A percentile compares a stretch with the other conserved stretches of the same genome.
Conservation (phyloP, 169 alveolate species). For the Babesia gibsoni region DNA sequence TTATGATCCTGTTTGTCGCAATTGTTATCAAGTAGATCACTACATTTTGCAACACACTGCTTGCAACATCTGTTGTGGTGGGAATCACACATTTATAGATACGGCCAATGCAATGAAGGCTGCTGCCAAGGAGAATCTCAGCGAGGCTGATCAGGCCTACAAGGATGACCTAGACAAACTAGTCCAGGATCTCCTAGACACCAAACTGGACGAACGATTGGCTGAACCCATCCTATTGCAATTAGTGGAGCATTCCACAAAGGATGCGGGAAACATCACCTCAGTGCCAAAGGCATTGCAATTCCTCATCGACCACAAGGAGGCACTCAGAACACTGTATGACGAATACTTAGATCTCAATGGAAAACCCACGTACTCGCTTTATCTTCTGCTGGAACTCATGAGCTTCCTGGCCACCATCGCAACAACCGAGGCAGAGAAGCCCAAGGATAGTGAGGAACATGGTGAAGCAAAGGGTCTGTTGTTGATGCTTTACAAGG, state of each 20-base stretch:
- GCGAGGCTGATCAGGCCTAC: constrained; percentile 56
- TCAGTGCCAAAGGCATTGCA: constrained; percentile 62
- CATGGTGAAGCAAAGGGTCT: not conserved
- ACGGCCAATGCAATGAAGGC: constrained; percentile 31
- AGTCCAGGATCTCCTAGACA: constrained; percentile 25
- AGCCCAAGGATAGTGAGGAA: not conserved
- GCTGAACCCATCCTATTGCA: constrained; percentile 37
- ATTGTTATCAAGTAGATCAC: not conserved
- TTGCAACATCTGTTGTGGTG: no score
- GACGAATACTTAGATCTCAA: not conserved
- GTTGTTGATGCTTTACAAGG: constrained; percentile 50
- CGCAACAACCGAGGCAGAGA: constrained; percentile 11
- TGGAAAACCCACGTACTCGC: constrained; percentile 25
- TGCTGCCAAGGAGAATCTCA: constrained; percentile 34
- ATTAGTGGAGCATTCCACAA: constrained; percentile 45
- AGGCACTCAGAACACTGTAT: constrained; percentile 27
- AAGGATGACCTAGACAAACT: constrained; percentile 56
- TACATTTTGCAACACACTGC: no score
- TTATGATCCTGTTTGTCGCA: not conserved
- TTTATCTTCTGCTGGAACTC: constrained; percentile 46
- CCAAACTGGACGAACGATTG: constrained; percentile 1
- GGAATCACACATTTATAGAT: no score
- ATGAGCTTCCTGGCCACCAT: constrained; percentile 59
- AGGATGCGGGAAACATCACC: constrained; percentile 45
- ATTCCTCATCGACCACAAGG: constrained; percentile 56